Evolutionary conservation across 768 basidiomycete species (phyloP).

Genomic region (Grammothele lineata): DNA sequence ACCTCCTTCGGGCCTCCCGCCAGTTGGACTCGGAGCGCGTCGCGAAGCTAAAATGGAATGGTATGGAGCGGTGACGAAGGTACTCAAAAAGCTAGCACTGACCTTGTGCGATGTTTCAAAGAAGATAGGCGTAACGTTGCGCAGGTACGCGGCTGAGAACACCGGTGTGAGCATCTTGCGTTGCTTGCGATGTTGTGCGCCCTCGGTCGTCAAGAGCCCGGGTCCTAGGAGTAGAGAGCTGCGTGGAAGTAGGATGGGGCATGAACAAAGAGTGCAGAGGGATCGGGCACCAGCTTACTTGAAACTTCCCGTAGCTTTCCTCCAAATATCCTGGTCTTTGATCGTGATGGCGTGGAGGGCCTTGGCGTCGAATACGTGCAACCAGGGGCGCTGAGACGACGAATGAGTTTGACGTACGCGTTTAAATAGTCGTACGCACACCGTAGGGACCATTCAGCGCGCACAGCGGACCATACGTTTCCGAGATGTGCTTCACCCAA

Average conservation of each 20-base stretch:
- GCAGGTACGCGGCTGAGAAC: conserved; percentile 21
- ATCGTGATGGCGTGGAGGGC: conserved; percentile 41
- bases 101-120: conserved; percentile 14
- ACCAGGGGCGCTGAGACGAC: conserved; percentile 22
- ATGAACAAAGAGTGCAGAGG: too few species aligned
- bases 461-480: too few species aligned
- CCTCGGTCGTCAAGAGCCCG: too few species aligned
- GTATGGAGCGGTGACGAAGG: neutral
- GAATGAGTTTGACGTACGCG: too few species aligned
- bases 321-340: conserved; percentile 29
- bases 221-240: too few species aligned
- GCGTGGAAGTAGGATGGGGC: too few species aligned
- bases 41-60: conserved; percentile 15
- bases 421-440: too few species aligned
- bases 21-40: conserved; percentile 4
- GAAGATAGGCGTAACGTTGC: conserved; percentile 20
- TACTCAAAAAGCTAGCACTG: neutral
- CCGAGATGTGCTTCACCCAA: too few species aligned
- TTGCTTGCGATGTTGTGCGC: conserved; percentile 6
- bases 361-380: conserved; percentile 40
- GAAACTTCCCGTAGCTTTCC: conserved; percentile 2
- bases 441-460: too few species aligned
- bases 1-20: conserved; percentile 12
- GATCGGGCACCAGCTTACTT: conserved; percentile 1
- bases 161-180: conserved; percentile 21